Conservation (phyloP, 768 basidiomycete species). For the Lactarius pseudohatsudake region DNA sequence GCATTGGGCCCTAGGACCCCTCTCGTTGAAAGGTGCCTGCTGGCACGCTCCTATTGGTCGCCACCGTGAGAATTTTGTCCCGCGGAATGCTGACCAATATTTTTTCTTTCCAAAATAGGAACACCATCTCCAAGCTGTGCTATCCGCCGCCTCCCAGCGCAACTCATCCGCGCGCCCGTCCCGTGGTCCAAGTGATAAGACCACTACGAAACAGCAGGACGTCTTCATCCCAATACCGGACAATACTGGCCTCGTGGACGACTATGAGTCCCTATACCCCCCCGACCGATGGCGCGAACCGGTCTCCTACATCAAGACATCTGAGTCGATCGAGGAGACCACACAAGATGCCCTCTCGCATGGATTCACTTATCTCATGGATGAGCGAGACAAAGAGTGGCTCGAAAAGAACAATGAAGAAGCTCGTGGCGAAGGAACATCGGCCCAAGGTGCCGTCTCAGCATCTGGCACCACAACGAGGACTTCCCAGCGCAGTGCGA, state of each 20-base stretch:
- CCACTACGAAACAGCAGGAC: conserved; percentile 44
- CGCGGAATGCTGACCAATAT: conserved; percentile 57
- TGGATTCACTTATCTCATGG: conserved; percentile 89
- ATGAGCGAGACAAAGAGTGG: conserved; percentile 95
- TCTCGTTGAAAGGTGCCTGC: conserved; percentile 45
- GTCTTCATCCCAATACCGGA: conserved; percentile 94
- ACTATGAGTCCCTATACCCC: conserved; percentile 79
- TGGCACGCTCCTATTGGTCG: conserved; percentile 51
- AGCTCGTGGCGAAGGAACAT: conserved; percentile 82
- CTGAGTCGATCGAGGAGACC: conserved; percentile 83
- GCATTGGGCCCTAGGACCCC: conserved; percentile 39
- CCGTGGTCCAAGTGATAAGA: conserved; percentile 38
- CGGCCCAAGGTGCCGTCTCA: conserved; percentile 68
- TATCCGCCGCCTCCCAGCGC: conserved; percentile 54
- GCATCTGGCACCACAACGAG: conserved; percentile 55
- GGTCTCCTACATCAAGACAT: conserved; percentile 72
- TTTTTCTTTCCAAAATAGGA: conserved; percentile 41
- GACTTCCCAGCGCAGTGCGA: conserved; percentile 56
- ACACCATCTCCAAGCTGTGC: conserved; percentile 57
- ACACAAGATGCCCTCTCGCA: conserved; percentile 59
- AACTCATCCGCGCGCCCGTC: conserved; percentile 43
- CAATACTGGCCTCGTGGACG: conserved; percentile 73
- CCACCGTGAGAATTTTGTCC: conserved; percentile 45
- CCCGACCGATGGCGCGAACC: conserved; percentile 73
- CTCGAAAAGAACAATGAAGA: conserved; percentile 88